Percentiles rank a stretch among this genome's conserved stretches.
phyloP scores from a whole-genome alignment of 2,329 filamentous ascomycete genomes.

The Dichotomopilus funicola region DNA sequence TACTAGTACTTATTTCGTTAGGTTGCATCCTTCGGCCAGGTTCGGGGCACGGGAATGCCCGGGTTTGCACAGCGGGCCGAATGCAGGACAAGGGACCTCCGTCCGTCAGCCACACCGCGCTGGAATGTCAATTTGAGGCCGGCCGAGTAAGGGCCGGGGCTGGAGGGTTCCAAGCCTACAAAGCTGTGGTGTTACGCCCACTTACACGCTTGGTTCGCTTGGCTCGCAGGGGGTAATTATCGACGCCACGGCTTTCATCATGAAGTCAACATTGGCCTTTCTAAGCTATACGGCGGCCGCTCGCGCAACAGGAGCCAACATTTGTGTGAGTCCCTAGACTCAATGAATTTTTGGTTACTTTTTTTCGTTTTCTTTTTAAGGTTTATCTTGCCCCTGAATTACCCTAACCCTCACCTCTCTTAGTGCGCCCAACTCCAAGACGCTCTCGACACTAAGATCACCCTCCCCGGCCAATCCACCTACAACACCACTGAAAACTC shows the following conservation, averaged over 20 bases:
- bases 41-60: neutral
- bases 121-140: neutral
- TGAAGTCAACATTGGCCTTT: neutral
- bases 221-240: neutral
- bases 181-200: neutral
- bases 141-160: neutral
- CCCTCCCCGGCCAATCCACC: neutral
- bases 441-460: neutral
- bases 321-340: neutral
- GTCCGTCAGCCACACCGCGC: neutral
- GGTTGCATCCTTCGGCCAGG: neutral
- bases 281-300: neutral
- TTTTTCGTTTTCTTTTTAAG: neutral
- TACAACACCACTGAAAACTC: constrained; percentile 2
- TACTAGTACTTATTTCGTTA: neutral
- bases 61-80: neutral
- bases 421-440: neutral
- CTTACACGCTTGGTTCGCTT: neutral
- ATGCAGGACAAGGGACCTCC: neutral
- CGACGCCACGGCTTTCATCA: neutral
- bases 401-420: neutral
- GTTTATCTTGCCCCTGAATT: neutral
- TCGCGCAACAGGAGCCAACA: neutral
- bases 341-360: no score
- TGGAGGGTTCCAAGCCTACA: neutral